Conservation (phyloP, 306 rosid genomes). For the Purshia tridentata region DNA sequence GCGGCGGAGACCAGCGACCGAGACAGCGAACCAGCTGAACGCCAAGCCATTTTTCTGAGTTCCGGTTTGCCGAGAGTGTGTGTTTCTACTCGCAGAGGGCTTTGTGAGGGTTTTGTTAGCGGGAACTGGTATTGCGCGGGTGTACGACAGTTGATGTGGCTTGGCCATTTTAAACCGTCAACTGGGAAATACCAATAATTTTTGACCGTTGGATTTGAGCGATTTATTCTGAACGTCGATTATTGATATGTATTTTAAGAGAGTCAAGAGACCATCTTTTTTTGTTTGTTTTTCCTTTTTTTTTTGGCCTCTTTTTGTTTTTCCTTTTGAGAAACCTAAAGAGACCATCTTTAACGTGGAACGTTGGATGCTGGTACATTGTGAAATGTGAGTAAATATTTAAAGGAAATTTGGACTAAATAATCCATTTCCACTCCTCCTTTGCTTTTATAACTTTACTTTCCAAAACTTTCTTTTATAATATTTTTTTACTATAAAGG, state of each 20-base stretch:
- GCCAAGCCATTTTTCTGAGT: constrained; percentile 61
- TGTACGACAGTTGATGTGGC: not conserved
- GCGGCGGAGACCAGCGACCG: constrained; percentile 68
- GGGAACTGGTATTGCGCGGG: not conserved
- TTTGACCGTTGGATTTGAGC: not conserved
- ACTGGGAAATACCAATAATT: not conserved
- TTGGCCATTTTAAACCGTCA: not conserved
- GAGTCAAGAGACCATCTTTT: too few relatives aligned
- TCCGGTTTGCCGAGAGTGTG: not conserved
- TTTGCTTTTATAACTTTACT: too few relatives aligned
- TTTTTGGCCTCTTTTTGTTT: not conserved
- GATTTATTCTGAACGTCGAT: not conserved
- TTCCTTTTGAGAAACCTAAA: not conserved
- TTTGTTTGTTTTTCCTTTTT: not conserved
- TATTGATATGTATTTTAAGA: not conserved
- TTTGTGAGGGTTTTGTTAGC: constrained; percentile 57
- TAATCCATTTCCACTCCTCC: too few relatives aligned
- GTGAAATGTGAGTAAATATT: too few relatives aligned
- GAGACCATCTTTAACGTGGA: too few relatives aligned
- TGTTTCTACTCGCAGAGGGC: constrained; percentile 30
- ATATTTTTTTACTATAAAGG: too few relatives aligned
- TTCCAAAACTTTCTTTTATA: too few relatives aligned
- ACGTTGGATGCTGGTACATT: too few relatives aligned
- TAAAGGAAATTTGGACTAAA: too few relatives aligned
- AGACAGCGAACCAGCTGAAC: constrained; percentile 67